Percentiles rank a stretch among this genome's conserved stretches.
Evolutionary conservation across 2,329 filamentous ascomycete species (phyloP).

Genomic region (Ascochyta clinopodiicola): DNA sequence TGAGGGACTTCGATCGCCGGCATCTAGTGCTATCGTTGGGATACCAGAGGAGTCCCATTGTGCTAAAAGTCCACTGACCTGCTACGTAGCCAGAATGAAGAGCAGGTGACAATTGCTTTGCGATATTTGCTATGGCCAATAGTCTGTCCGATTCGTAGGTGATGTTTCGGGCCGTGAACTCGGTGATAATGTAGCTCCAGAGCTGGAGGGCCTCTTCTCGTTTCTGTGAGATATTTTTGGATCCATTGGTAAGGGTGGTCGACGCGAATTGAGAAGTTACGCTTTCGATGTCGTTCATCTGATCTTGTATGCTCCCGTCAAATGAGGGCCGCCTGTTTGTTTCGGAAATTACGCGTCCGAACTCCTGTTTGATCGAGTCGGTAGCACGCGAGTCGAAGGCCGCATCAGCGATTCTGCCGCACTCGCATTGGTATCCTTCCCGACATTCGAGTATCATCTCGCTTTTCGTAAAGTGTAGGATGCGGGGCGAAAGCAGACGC

Average conservation of each 20-base stretch:
- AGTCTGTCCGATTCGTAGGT: conserved; percentile 44
- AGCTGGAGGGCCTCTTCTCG: conserved; percentile 42
- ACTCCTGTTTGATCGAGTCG: conserved; percentile 45
- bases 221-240: conserved; percentile 21
- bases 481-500: conserved; percentile 39
- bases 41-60: conserved; percentile 45
- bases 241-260: conserved; percentile 32
- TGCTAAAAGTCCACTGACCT: conserved; percentile 47
- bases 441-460: conserved; percentile 49
- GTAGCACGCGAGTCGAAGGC: conserved; percentile 41
- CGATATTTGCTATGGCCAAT: conserved; percentile 41
- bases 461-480: conserved; percentile 44
- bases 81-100: conserved; percentile 44
- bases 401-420: conserved; percentile 40
- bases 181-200: conserved; percentile 46
- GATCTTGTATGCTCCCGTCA: conserved; percentile 10
- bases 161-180: conserved; percentile 43
- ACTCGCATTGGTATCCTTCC: conserved; percentile 46
- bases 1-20: conserved; percentile 28
- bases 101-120: conserved; percentile 33
- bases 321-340: conserved; percentile 15
- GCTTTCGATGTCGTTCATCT: conserved; percentile 25
- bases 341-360: conserved; percentile 34
- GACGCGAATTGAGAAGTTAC: conserved; percentile 40
- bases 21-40: conserved; percentile 38